Evolutionary conservation across 2,329 filamentous ascomycete species (phyloP), one percentile per base, ranked within the genome.

Genomic region (Sclerotinia subarctica): DNA sequence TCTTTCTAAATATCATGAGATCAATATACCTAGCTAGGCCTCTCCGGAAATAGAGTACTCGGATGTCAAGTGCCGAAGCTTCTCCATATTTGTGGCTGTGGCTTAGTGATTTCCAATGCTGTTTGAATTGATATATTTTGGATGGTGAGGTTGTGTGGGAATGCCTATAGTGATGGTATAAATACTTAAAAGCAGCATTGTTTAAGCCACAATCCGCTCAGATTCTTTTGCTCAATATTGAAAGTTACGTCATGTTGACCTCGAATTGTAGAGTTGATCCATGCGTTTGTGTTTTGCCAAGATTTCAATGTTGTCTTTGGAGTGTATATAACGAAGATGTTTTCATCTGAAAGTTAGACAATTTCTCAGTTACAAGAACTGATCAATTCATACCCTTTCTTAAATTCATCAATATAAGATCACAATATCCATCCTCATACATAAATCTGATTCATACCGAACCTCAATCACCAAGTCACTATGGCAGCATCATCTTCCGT

Each of bases 401-500:
- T 19, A 13, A 2, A 38, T 21, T 38, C 21, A 62, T 38, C 44
- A 26, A 62, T 11, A 57, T 11, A 49, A 3, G 7, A 38, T 13
- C n/a, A 35, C 17, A 47, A 24, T 35, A 15, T 24, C 47, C 19
- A 54, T 10, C 21, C 17, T 35, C 5, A 13, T 19, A 54, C 3
- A 53, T 6, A 56, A 32, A 32, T 15, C 17, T 3, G n/a, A 29
- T 46, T 19, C 21, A 21, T 54, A 24, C 44, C 6, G 21, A 51
- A 53, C 5, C n/a, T 5, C 58, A 38, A 51, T 6, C 15, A 24
- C 11, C 1, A 38, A 62, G 19, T 35, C 44, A 67, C 4, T 24
- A 67, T 53, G 46, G 67, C 67, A 15, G 60, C 52, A 29, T 65
- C 67, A 53, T 68, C 67, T 59, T 65, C 67, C 15, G 67, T 68